Evolutionary conservation across 106 monocot species (phyloP), one percentile per base, ranked within the genome.

Genomic region (Dioscorea zingiberensis): DNA sequence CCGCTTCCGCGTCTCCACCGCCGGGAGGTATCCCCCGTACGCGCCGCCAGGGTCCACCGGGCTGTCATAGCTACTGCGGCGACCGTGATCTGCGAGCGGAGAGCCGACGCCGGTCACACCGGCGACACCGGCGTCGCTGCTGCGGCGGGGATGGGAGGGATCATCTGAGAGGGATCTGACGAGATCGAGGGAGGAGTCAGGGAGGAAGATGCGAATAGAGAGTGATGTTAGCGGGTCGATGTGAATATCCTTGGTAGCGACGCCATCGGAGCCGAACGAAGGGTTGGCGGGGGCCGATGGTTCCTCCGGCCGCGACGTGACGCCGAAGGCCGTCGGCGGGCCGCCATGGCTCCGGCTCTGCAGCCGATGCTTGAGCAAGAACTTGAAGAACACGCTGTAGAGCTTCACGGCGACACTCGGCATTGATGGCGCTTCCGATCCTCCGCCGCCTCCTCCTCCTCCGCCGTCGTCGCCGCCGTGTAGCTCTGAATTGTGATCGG

Each of bases 191-290:
- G 70, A 70, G 0, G 45, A 29, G 17, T 95, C 78, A 46, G 94
- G 94, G 27, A 95, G 83, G 72, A 95, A 95, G 74, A 95, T 91
- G 63, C 94, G 91, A 69, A 95, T 56, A 64, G 91, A 83, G 78
- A 95, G 87, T 28, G 91, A 74, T 47, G 87, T 85, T 27, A 88
- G 74, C 48, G 91, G 95, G 74, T 91, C 87, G 61, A 91, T 91
- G 76, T 95, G 94, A 68, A 95, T 87, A 48, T 76, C 81, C 26
- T 76, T 76, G 62, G 80, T 80, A 26, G 80, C 80, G 29, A 80
- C 80, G 54, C 70, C 75, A 49, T 80, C 80, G 48, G 54, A 13
- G 25, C 54, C n/a, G 63, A 72, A 76, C 11, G 75, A 66, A 21
- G 76, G 62, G 51, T 71, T 66, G 19, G 72, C 45, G 1, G 76